Percentiles rank a stretch among this genome's conserved stretches.
Conservation (phyloP, 1,139 yeast species). For the Meyerozyma guilliermondii region DNA sequence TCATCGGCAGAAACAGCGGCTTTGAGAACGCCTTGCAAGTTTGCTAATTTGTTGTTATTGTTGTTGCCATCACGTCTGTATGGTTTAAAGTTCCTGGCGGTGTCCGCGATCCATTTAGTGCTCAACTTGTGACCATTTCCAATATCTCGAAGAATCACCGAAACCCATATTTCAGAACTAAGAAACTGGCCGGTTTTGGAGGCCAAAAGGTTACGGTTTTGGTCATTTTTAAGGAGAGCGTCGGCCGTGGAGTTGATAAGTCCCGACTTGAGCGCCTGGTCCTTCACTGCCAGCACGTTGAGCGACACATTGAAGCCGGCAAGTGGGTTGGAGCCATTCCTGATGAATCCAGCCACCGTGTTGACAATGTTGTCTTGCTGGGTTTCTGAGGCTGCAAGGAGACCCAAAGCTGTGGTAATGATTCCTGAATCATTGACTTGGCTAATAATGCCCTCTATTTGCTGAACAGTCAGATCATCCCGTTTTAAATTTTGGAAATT, state of each 20-base stretch:
- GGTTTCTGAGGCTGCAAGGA: constrained; percentile 20
- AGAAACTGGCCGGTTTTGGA: constrained; percentile 22
- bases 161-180: constrained; percentile 22
- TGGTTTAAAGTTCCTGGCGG: constrained; percentile 21
- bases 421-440: constrained; percentile 26
- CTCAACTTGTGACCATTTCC: constrained; percentile 29
- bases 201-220: constrained; percentile 23
- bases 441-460: constrained; percentile 11
- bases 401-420: constrained; percentile 23
- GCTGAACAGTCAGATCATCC: not conserved
- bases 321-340: constrained; percentile 3
- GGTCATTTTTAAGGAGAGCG: constrained; percentile 24
- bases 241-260: constrained; percentile 20
- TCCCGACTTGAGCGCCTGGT: constrained; percentile 20
- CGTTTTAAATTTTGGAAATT: not conserved
- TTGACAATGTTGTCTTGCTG: constrained; percentile 21
- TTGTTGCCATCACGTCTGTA: constrained; percentile 11
- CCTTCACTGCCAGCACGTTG: constrained; percentile 17
- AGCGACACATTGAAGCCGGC: constrained; percentile 16
- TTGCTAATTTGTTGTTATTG: constrained; percentile 7
- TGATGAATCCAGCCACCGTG: constrained; percentile 9
- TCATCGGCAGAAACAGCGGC: constrained; percentile 8
- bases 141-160: constrained; percentile 24
- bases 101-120: constrained; percentile 23
- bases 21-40: constrained; percentile 7